Evolutionary conservation across 805 yeast genomes (phyloP).

Genomic region (Lachancea sp.): DNA sequence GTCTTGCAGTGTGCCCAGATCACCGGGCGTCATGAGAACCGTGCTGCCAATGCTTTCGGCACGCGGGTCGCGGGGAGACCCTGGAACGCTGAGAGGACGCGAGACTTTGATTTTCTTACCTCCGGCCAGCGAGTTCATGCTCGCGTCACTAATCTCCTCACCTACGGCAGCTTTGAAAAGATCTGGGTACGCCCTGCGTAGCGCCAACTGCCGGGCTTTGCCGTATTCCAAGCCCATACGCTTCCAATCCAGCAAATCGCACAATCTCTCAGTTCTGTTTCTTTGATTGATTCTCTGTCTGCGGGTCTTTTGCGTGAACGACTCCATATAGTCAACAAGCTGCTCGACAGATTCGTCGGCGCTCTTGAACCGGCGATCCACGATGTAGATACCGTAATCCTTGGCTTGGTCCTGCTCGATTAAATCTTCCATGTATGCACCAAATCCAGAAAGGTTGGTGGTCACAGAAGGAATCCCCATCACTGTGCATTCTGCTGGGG

Average conservation of each 20-base stretch:
- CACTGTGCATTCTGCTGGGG: slow-evolving; percentile 98
- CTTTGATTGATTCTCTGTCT: slow-evolving; percentile 97
- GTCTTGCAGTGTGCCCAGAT: slow-evolving; percentile 92
- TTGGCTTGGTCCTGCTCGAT: slow-evolving; percentile 74
- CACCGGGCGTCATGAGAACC: slow-evolving; percentile 94
- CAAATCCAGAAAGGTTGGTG: slow-evolving; percentile 92
- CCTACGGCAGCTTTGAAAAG: slow-evolving; percentile 44
- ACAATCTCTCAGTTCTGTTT: slow-evolving; percentile 89
- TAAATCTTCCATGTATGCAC: slow-evolving; percentile 97
- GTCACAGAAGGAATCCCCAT: slow-evolving; percentile 99
- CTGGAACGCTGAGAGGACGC: slow-evolving; percentile 94
- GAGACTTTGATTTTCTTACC: slow-evolving; percentile 61
- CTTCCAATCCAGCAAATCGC: slow-evolving; percentile 93
- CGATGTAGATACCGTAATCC: slow-evolving; percentile 95
- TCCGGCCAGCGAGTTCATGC: slow-evolving; percentile 31
- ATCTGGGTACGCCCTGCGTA: slow-evolving; percentile 91
- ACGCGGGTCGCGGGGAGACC: slow-evolving; percentile 69
- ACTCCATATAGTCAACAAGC: slow-evolving; percentile 81
- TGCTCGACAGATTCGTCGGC: slow-evolving; percentile 93
- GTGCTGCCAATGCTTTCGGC: slow-evolving; percentile 28
- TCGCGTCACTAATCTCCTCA: slow-evolving; percentile 25
- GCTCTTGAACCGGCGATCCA: slow-evolving; percentile 85
- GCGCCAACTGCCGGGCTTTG: slow-evolving; percentile 87
- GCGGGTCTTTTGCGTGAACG: slow-evolving; percentile 80
- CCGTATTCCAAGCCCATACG: slow-evolving; percentile 96